These are phyloP conservation scores for Hemileccinum rubropunctum DNA, from an alignment of 768 basidiomycete species.

Conservation along the genomic window DNA sequence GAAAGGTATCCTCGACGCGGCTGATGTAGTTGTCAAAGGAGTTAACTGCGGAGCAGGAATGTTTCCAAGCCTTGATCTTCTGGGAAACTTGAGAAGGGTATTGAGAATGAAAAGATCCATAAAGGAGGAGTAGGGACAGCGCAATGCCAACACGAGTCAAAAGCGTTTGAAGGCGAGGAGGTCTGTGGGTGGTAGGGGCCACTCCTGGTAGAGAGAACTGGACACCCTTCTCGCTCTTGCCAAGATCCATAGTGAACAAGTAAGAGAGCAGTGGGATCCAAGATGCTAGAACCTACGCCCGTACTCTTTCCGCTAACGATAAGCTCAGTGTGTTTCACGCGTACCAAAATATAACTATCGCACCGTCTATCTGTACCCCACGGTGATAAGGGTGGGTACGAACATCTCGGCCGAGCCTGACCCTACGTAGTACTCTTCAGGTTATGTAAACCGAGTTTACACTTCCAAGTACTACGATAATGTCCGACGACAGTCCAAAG, in stretches of 20 bases:
- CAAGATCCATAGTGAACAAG: slow-evolving; percentile 13
- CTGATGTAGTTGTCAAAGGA: slow-evolving; percentile 14
- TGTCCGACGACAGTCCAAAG: slow-evolving; percentile 16
- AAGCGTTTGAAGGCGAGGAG: slow-evolving; percentile 2
- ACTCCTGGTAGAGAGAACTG: slow-evolving; percentile 11
- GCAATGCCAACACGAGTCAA: slow-evolving; percentile 5
- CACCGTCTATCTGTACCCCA: too few species aligned
- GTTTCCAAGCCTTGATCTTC: slow-evolving; percentile 7
- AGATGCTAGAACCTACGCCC: too few species aligned
- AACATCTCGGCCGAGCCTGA: too few species aligned
- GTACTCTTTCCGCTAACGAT: too few species aligned
- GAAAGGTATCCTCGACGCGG: slow-evolving; percentile 31
- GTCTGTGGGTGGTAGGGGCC: not conserved
- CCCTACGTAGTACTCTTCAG: too few species aligned
- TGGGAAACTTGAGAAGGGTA: slow-evolving; percentile 1
- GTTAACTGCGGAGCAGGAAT: slow-evolving; percentile 1
- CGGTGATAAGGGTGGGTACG: too few species aligned
- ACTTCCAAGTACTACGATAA: not conserved
- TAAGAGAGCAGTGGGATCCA: not conserved
- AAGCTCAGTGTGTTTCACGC: too few species aligned
- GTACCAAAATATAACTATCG: too few species aligned
- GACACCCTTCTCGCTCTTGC: slow-evolving; percentile 12
- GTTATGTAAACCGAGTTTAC: too few species aligned
- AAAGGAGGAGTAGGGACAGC: slow-evolving; percentile 12
- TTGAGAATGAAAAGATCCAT: not conserved